Evolutionary conservation across 2,329 filamentous ascomycete genomes (phyloP).

Genomic region (Trichophyton mentagrophytes): DNA sequence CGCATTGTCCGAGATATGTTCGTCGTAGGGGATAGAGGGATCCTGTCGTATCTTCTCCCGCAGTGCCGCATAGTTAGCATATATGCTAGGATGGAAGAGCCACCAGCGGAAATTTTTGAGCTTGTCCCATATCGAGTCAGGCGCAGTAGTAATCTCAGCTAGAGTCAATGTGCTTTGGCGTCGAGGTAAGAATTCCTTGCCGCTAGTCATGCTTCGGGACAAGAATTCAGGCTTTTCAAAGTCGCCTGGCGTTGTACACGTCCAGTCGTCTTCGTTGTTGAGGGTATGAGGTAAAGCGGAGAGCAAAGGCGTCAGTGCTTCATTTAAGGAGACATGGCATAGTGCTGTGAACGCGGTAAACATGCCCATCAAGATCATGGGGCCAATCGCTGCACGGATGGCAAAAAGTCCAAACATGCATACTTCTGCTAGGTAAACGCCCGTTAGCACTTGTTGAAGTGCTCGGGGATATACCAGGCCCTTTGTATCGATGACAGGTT

Average conservation of each 20-base stretch:
- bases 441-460: constrained; percentile 69
- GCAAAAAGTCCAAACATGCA: constrained; percentile 78
- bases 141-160: neutral
- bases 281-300: constrained; percentile 62
- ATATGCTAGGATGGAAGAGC: constrained; percentile 63
- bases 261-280: constrained; percentile 31
- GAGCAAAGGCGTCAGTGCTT: constrained; percentile 33
- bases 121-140: constrained; percentile 7
- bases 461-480: constrained; percentile 79
- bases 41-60: constrained; percentile 54
- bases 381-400: constrained; percentile 50
- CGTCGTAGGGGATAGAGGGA: constrained; percentile 47
- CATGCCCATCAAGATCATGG: constrained; percentile 61
- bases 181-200: constrained; percentile 3
- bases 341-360: constrained; percentile 63
- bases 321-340: constrained; percentile 50
- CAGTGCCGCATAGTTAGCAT: constrained; percentile 60
- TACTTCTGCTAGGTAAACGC: constrained; percentile 69
- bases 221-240: neutral
- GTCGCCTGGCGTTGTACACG: neutral
- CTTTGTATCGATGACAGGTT: constrained; percentile 71
- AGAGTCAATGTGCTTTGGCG: constrained; percentile 2
- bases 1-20: constrained; percentile 50
- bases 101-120: constrained; percentile 12
- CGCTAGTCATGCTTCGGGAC: neutral